A percentile compares a stretch with the other conserved stretches of the same genome.
These are phyloP conservation scores for Mycena filopes DNA, from an alignment of 768 basidiomycete species.

Conservation along the genomic window DNA sequence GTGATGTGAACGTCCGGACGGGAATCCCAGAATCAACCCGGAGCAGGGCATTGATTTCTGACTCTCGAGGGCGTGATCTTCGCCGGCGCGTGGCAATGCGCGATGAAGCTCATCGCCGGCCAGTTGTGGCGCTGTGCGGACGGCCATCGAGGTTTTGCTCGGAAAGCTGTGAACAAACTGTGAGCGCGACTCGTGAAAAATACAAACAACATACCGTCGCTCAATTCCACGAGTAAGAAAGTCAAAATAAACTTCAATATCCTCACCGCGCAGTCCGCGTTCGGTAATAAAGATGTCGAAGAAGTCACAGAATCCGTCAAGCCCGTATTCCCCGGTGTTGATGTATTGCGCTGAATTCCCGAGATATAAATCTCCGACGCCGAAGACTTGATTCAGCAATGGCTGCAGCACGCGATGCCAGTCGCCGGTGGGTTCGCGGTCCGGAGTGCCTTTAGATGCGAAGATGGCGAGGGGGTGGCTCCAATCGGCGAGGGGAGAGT, in stretches of 20 bases:
- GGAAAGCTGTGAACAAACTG: background rate
- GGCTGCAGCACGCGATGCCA: background rate
- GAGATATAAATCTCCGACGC: background rate
- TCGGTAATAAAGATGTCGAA: background rate
- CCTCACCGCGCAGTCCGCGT: background rate
- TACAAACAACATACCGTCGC: background rate
- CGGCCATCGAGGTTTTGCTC: background rate
- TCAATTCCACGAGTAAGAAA: background rate
- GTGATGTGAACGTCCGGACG: background rate
- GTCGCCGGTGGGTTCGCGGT: background rate
- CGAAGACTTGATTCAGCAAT: background rate
- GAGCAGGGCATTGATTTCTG: background rate
- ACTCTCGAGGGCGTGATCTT: background rate
- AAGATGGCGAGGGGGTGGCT: background rate
- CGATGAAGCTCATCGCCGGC: background rate
- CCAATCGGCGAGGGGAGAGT: background rate
- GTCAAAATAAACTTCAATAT: background rate
- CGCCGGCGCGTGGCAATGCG: background rate
- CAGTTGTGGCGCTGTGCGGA: background rate
- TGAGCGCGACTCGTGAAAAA: background rate
- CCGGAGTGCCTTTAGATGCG: background rate
- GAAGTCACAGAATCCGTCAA: background rate
- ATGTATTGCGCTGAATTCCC: background rate
- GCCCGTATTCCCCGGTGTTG: background rate
- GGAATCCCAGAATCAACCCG: background rate